A percentile compares a stretch with the other conserved stretches of the same genome.
phyloP scores from a whole-genome alignment of 2,329 filamentous ascomycete species.

The Colletotrichum costaricense region DNA sequence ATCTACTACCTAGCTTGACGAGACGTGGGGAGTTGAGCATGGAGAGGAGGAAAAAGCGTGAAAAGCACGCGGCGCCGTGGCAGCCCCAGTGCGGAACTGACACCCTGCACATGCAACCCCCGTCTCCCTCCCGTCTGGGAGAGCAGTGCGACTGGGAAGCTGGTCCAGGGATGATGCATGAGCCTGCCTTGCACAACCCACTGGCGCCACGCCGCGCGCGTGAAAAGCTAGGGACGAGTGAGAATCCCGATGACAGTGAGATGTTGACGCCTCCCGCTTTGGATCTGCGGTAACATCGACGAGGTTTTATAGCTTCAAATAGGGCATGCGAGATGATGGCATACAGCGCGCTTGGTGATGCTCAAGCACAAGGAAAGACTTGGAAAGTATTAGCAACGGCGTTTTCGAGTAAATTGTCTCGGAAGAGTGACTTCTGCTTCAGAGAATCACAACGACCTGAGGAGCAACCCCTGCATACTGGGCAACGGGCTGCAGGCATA shows the following conservation, averaged over 20 bases:
- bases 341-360: not conserved
- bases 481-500: constrained; percentile 12
- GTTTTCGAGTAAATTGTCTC: not conserved
- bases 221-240: not conserved
- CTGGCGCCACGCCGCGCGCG: not conserved
- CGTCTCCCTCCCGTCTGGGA: constrained; percentile 26
- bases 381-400: not conserved
- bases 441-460: not conserved
- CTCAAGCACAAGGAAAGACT: not conserved
- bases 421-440: not conserved
- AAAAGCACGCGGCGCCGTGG: constrained; percentile 19
- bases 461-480: constrained; percentile 22
- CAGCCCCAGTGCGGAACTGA: constrained; percentile 20
- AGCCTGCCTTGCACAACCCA: constrained; percentile 19
- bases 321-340: constrained; percentile 20
- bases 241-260: constrained; percentile 6
- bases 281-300: not conserved
- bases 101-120: constrained; percentile 28
- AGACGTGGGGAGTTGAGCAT: constrained; percentile 18
- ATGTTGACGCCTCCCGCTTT: not conserved
- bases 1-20: not conserved
- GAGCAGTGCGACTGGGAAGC: constrained; percentile 25
- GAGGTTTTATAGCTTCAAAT: not conserved
- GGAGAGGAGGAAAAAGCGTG: constrained; percentile 12
- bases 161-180: constrained; percentile 13